Evolutionary conservation across 2,329 filamentous ascomycete species (phyloP).

Genomic region (Rhinocladiella mackenziei): DNA sequence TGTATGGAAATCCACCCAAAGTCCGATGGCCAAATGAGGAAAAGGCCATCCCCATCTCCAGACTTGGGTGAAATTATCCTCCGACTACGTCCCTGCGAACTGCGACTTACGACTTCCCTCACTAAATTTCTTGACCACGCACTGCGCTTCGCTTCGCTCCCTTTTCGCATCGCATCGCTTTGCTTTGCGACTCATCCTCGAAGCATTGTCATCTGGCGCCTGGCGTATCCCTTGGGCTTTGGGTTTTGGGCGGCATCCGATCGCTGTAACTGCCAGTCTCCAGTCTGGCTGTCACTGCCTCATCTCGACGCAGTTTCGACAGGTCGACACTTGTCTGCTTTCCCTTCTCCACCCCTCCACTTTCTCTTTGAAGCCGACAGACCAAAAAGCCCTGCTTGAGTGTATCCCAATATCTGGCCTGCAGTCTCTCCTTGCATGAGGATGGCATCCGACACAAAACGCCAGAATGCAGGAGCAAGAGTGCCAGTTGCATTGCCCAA

Average conservation of each 20-base stretch:
- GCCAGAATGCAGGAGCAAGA: slow-evolving; percentile 53
- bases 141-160: too few relatives aligned
- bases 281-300: slow-evolving; percentile 10
- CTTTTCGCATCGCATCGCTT: slow-evolving; percentile 8
- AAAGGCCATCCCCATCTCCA: slow-evolving; percentile 8
- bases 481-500: slow-evolving; percentile 49
- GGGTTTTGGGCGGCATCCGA: slow-evolving; percentile 4
- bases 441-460: slow-evolving; percentile 51
- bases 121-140: too few relatives aligned
- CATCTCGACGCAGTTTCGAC: not conserved
- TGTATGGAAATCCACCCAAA: too few relatives aligned
- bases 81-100: slow-evolving; percentile 9
- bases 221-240: slow-evolving; percentile 20
- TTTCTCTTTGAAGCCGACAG: slow-evolving; percentile 2
- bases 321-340: slow-evolving; percentile 6
- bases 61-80: slow-evolving; percentile 11
- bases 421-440: slow-evolving; percentile 10
- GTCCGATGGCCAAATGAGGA: slow-evolving; percentile 9
- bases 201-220: slow-evolving; percentile 20
- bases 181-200: slow-evolving; percentile 2
- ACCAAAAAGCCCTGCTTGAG: not conserved
- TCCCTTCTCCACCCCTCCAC: slow-evolving; percentile 4
- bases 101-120: too few relatives aligned
- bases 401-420: not conserved
- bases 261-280: slow-evolving; percentile 6